Evolutionary conservation across 2,329 filamentous ascomycete genomes (phyloP), one percentile per base, ranked within the genome.

Genomic region (Cladophialophora exuberans): DNA sequence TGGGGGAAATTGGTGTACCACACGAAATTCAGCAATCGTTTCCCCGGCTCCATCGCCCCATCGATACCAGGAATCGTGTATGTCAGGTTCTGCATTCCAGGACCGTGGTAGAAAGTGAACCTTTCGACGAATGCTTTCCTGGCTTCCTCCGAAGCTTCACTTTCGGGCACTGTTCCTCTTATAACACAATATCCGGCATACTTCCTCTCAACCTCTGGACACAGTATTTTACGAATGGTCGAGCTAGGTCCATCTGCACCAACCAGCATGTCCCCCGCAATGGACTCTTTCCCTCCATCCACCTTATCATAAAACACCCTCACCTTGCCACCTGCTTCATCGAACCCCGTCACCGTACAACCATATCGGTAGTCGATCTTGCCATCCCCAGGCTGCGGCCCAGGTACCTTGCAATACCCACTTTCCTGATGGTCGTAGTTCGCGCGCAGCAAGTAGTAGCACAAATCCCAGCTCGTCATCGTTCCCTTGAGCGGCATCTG

Each of bases 171-270:
- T 0, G 73, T 76, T 2, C 75, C 76, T 6, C 76, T 65, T 20
- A 75, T 69, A 3, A 72, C 73, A 57, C 72, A 72, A 64, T 78
- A 77, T 2, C 75, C 73, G 4, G 60, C 58, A 45, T 65, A 66
- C 20, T 60, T 56, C 25, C 58, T 39, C 26, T 54, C 48, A 23
- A 57, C 51, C 18, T 56, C 49, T 1, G 61, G 56, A 28, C 49
- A 56, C 10, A 64, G 31, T 15, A 63, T 57, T 38, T 59, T 57
- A 7, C 62, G 56, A 30, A 65, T 52, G 7, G 56, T 62, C 2
- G 61, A 64, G 45, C 59, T 59, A 4, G 61, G 42, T 11, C 63
- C 63, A 45, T 64, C 62, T 11, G 63, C 62, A 18, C 52, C 63
- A 33, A 65, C 53, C 13, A 65, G 61, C 33, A 63, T 52, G n/a